Base-by-base conservation (phyloP, 1,284 basidiomycete species). In the Malassezia psittaci region DNA sequence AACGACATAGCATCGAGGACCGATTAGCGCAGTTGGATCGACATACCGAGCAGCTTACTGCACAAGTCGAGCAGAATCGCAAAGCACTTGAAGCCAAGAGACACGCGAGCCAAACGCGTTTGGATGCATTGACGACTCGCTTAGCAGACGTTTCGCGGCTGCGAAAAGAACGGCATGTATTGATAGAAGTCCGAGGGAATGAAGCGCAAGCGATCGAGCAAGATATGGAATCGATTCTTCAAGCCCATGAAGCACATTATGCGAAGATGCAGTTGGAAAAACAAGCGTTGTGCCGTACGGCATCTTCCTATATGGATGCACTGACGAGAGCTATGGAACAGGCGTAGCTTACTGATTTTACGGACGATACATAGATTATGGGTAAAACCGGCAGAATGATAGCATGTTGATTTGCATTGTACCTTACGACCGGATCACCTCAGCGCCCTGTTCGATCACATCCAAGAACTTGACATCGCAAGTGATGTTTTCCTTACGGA, bases 381-480 rank as follows among this genome's bases (percentile, higher is more conserved):
- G 24, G 7, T 29, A 29, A 7, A 29, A 29, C 24, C 24, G 24
- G 24, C 24, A 29, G 3, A 7, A 3, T 29, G 24, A 29, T 29
- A 7, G 24, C 24, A 19, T 39, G 38, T 19, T 39, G 38, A 29
- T 29, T 29, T 29, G 24, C 24, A 29, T 16, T 41, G 39, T 43
- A 43, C 19, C 13, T 16, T 21, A 43, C 21, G n/a, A 61, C 49
- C 58, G 61, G 39, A 60, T 57, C 48, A 59, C 52, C 29, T 36
- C 36, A 16, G 52, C 72, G 10, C 72, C 72, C 8, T 72, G 57
- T n/a, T 62, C 52, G 1, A 68, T 73, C 24, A 74, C 72, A 4
- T 42, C 43, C 13, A 74, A 56, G 44, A 72, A 66, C 53, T 70
- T 60, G 5, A 60, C 60, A 34, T 66, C 61, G 50, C 68, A 70